Conservation (phyloP, 2,329 filamentous ascomycete genomes). For the Neocucurbitaria cava region DNA sequence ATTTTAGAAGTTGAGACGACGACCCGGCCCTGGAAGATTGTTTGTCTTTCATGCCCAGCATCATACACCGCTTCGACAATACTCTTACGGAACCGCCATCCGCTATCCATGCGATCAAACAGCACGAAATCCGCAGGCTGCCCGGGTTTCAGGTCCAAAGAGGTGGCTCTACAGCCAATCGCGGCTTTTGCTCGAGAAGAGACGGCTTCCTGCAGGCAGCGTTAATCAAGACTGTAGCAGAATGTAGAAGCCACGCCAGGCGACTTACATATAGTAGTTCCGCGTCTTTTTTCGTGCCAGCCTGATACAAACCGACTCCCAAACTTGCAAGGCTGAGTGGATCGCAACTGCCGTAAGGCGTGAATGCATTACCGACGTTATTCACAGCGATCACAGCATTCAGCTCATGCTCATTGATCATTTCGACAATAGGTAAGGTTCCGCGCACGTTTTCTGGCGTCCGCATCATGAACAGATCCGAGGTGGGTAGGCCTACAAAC, state of each 20-base stretch:
- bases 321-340: slow-evolving; percentile 58
- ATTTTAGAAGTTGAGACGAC: slow-evolving; percentile 7
- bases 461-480: slow-evolving; percentile 76
- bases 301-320: slow-evolving; percentile 72
- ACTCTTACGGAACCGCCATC: slow-evolving; percentile 52
- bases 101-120: slow-evolving; percentile 45
- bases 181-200: slow-evolving; percentile 52
- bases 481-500: slow-evolving; percentile 74
- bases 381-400: slow-evolving; percentile 71
- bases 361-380: slow-evolving; percentile 78
- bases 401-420: slow-evolving; percentile 66
- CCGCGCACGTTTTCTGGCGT: slow-evolving; percentile 58
- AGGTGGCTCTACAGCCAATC: slow-evolving; percentile 49
- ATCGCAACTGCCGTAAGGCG: slow-evolving; percentile 72
- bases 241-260: slow-evolving; percentile 6
- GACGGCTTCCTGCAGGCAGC: slow-evolving; percentile 54
- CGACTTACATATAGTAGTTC: slow-evolving; percentile 63
- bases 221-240: slow-evolving; percentile 21
- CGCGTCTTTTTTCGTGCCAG: slow-evolving; percentile 66
- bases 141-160: slow-evolving; percentile 42
- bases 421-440: slow-evolving; percentile 66
- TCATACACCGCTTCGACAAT: slow-evolving; percentile 57
- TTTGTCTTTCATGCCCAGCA: slow-evolving; percentile 41
- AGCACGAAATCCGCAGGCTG: slow-evolving; percentile 54
- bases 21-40: slow-evolving; percentile 36